phyloP scores from a whole-genome alignment of 1,284 basidiomycete genomes.

The Ustilago trichophora region DNA sequence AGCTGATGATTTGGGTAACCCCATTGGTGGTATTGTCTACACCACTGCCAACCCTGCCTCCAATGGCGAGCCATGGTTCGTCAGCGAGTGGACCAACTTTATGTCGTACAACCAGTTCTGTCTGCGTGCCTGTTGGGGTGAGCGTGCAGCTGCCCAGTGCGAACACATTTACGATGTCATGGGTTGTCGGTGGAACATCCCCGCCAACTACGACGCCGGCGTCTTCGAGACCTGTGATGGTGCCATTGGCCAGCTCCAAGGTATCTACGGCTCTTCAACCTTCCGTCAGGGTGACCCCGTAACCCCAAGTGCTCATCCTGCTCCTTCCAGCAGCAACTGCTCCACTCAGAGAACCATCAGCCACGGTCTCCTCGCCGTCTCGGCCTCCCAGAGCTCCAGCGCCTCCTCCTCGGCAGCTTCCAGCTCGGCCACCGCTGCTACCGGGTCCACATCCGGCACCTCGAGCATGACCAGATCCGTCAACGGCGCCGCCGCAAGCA shows the following conservation, averaged over 20 bases:
- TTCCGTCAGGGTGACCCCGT: conserved; percentile 55
- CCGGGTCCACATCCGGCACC: neutral
- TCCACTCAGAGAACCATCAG: conserved; percentile 17
- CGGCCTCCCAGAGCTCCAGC: conserved; percentile 5
- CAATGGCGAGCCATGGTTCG: conserved; percentile 38
- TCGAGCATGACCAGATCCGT: conserved; percentile 15
- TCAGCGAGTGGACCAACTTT: conserved; percentile 59
- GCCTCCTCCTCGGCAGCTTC: neutral
- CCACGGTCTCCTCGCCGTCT: conserved; percentile 26
- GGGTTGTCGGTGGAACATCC: conserved; percentile 62
- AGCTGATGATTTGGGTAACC: conserved; percentile 58
- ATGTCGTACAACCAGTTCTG: conserved; percentile 61
- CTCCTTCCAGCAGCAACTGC: conserved; percentile 37
- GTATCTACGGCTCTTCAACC: conserved; percentile 56
- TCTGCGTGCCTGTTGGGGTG: conserved; percentile 58
- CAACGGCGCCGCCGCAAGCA: neutral
- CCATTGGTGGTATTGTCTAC: conserved; percentile 60
- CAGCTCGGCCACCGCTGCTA: neutral
- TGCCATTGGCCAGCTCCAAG: conserved; percentile 49
- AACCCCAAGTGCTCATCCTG: conserved; percentile 39
- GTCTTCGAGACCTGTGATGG: conserved; percentile 60
- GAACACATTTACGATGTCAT: conserved; percentile 63
- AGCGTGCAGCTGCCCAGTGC: conserved; percentile 52
- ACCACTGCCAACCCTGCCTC: conserved; percentile 55
- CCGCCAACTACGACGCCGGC: conserved; percentile 46